Percentiles rank a stretch among this genome's conserved stretches.
Evolutionary conservation across 306 rosid genomes (phyloP).

Genomic region (Corylus avellana): DNA sequence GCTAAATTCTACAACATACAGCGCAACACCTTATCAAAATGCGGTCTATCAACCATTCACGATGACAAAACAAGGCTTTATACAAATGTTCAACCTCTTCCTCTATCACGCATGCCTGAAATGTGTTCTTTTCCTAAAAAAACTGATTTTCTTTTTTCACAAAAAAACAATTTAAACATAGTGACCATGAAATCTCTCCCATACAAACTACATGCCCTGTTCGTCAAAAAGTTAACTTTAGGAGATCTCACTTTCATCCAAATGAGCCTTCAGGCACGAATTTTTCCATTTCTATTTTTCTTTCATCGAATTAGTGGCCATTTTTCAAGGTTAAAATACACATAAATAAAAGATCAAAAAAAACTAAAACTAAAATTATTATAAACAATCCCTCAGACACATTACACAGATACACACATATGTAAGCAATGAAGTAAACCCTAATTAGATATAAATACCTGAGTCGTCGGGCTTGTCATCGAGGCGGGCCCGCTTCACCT

Average conservation of each 20-base stretch:
- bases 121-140: not conserved
- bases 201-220: too few relatives aligned
- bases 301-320: not conserved
- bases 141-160: too few relatives aligned
- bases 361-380: not conserved
- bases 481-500: conserved; percentile 72
- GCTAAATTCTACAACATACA: not conserved
- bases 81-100: too few relatives aligned
- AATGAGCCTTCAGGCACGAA: not conserved
- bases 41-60: not conserved
- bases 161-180: too few relatives aligned
- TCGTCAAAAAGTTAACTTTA: not conserved
- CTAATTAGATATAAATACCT: conserved; percentile 41
- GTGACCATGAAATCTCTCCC: not conserved
- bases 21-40: not conserved
- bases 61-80: not conserved
- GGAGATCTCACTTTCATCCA: not conserved
- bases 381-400: not conserved
- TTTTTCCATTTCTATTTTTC: not conserved
- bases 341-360: not conserved
- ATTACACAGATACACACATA: not conserved
- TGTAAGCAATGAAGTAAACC: not conserved
- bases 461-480: conserved; percentile 48
- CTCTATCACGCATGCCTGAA: too few relatives aligned
- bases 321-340: not conserved